Base-by-base conservation (phyloP, 306 rosid genomes). In the Pterocarpus santalinus region DNA sequence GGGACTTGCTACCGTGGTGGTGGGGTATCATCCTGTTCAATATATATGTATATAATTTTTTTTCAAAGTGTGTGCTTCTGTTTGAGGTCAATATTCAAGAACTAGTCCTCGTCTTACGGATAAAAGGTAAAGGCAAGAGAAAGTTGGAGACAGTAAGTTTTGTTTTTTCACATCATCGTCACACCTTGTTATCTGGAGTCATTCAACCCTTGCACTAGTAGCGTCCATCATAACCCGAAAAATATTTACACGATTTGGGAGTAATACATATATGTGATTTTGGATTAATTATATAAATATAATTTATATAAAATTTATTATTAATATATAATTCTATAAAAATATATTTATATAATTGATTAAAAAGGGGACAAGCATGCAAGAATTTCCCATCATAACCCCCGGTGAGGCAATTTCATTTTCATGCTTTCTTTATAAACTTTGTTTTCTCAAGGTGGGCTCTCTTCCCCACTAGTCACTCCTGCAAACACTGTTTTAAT, bases 21-120 rank as follows among this genome's bases (percentile, higher is more conserved):
- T 86, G 85, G 89, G 89, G 82, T 66, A 79, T 69, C 47, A 15
- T 60, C 70, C 80, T 38, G 71, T 78, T 79, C 82, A 65, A 64
- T 57, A 46, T 69, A 14, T 44, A 13, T 43, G 11, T 15, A 39
- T 13, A 5, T 72, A 0, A 0, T 61, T 60, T 36, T n/a, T 7
- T n/a, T 77, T 47, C 16, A 8, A 57, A 43, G 46, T 58, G 34
- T 46, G 61, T 73, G 75, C 64, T 44, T 28, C 55, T 74, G 81
- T 60, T 85, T 14, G 76, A 70, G 70, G 75, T 78, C 84, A 78
- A 77, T 53, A 35, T 64, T 85, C 44, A 51, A 72, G 76, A 68
- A 5, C 17, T 53, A 71, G 5, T 69, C 8, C 49, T 67, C 22
- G 32, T 65, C 70, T 49, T 55, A 17, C 12, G 62, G 69, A 53